These are phyloP conservation scores for Pseudotulostoma volvatum DNA, from an alignment of 495 filamentous ascomycete species.

Conservation along the genomic window DNA sequence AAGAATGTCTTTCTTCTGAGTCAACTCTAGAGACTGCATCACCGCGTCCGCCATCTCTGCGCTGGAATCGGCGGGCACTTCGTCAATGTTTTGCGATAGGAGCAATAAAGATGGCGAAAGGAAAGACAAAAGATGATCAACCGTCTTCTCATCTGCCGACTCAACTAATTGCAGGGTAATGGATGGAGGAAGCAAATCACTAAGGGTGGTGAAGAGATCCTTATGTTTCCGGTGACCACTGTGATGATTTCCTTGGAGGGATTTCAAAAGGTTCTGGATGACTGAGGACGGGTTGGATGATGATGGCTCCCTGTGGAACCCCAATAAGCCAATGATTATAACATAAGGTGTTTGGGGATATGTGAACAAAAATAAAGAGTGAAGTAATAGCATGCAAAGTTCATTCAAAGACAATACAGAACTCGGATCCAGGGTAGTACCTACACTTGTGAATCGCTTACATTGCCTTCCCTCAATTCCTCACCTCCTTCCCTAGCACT, in stretches of 20 bases:
- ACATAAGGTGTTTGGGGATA: too few relatives aligned
- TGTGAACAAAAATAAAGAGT: too few relatives aligned
- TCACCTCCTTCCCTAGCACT: constrained; percentile 83
- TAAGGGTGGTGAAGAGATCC: constrained; percentile 65
- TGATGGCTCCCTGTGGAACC: constrained; percentile 21
- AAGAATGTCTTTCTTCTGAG: constrained; percentile 69
- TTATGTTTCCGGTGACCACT: constrained; percentile 34
- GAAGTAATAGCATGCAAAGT: too few relatives aligned
- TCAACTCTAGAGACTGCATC: constrained; percentile 51
- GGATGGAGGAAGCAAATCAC: constrained; percentile 64
- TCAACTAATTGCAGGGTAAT: constrained; percentile 64
- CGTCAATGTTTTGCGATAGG: constrained; percentile 48
- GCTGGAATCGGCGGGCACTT: constrained; percentile 44
- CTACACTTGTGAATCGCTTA: constrained; percentile 98
- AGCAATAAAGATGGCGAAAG: constrained; percentile 61
- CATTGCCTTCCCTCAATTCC: constrained; percentile 74
- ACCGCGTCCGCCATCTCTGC: constrained; percentile 51
- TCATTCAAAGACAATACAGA: too few relatives aligned
- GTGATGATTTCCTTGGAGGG: constrained; percentile 43
- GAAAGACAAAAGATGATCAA: constrained; percentile 60
- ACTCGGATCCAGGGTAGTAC: too few relatives aligned
- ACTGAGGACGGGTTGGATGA: constrained; percentile 42
- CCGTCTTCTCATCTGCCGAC: constrained; percentile 40
- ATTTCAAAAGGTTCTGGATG: constrained; percentile 77
- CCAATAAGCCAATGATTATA: constrained; percentile 6